A percentile compares a stretch with the other conserved stretches of the same genome.
These are phyloP conservation scores for Dittrichia graveolens DNA, from an alignment of 129 eudicot species.

Conservation along the genomic window DNA sequence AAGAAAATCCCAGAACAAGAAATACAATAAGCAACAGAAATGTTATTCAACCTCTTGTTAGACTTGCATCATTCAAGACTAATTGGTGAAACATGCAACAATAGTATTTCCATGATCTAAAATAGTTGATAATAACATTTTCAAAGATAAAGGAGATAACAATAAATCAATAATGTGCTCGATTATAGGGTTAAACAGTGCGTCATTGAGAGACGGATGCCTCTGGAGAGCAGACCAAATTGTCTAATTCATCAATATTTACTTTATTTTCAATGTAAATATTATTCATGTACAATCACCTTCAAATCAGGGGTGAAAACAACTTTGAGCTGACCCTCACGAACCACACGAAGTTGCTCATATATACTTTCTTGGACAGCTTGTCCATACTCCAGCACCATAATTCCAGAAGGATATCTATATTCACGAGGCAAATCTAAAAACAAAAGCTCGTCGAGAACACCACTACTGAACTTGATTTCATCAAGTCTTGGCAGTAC, in stretches of 20 bases:
- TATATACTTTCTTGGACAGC: constrained; percentile 95
- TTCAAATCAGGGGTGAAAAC: constrained; percentile 81
- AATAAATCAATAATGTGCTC: no score
- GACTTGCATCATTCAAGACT: no score
- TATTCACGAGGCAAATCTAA: constrained; percentile 83
- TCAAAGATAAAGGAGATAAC: no score
- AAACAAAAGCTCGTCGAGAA: constrained; percentile 86
- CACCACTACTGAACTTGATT: constrained; percentile 90
- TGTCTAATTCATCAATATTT: background rate
- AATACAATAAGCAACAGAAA: background rate
- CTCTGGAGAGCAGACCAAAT: no score
- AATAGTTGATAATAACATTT: no score
- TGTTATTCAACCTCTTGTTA: no score
- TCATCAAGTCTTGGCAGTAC: constrained; percentile 93
- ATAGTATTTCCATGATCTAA: no score
- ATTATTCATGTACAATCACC: constrained; percentile 35
- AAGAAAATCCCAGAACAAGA: background rate
- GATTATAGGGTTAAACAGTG: no score
- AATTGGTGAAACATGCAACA: no score
- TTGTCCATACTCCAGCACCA: constrained; percentile 88
- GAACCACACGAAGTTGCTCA: constrained; percentile 96
- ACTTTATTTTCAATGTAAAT: background rate
- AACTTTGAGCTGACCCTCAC: constrained; percentile 93
- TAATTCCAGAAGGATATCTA: constrained; percentile 74
- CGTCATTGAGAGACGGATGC: no score